Conservation (phyloP, 805 yeast species). For the Saturnispora galanensis region DNA sequence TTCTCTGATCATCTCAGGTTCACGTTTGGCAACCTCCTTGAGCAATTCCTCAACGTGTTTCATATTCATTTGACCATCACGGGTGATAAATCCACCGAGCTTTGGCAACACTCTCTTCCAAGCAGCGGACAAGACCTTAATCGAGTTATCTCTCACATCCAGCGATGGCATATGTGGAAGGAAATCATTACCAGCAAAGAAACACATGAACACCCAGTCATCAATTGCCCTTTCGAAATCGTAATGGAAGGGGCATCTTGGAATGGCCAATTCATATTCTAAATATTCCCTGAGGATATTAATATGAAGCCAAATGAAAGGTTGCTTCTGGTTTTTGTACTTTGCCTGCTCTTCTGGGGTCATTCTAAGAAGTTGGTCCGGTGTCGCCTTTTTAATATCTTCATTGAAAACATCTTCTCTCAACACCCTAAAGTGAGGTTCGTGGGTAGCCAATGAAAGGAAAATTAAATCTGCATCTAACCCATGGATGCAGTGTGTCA, state of each 20-base stretch:
- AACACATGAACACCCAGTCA: constrained; percentile 98
- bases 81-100: constrained; percentile 70
- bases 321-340: constrained; percentile 49
- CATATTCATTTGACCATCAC: constrained; percentile 77
- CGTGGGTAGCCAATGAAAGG: constrained; percentile 93
- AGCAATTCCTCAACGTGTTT: constrained; percentile 68
- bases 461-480: constrained; percentile 96
- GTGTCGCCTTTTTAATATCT: constrained; percentile 35
- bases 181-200: constrained; percentile 97
- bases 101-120: constrained; percentile 72
- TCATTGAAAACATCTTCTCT: constrained; percentile 96
- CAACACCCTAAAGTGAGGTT: constrained; percentile 87
- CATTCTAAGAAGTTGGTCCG: constrained; percentile 42
- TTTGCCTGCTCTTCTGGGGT: constrained; percentile 46
- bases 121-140: constrained; percentile 66
- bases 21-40: constrained; percentile 56
- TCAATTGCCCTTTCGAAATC: constrained; percentile 94
- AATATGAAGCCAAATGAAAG: constrained; percentile 90
- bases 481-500: constrained; percentile 94
- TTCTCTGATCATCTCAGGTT: constrained; percentile 64
- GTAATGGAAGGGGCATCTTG: constrained; percentile 60
- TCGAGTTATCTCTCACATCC: constrained; percentile 91
- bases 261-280: constrained; percentile 67
- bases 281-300: constrained; percentile 82
- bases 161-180: constrained; percentile 91